phyloP scores from a whole-genome alignment of 352 stramenopile species.

The Phytophthora capsici region DNA sequence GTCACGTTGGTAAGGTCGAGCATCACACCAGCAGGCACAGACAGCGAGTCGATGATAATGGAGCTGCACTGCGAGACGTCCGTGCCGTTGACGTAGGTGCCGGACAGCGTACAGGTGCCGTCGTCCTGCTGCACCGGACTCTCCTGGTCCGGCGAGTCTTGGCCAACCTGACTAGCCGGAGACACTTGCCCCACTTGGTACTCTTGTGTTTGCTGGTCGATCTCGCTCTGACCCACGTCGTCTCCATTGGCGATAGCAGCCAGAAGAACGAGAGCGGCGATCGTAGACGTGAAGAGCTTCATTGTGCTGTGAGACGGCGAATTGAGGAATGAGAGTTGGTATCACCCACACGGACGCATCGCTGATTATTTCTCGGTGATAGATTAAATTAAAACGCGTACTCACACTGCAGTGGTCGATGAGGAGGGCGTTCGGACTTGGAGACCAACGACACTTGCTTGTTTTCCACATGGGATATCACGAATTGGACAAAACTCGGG shows the following conservation, averaged over 20 bases:
- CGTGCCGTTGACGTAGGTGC: slow-evolving; percentile 29
- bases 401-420: neutral
- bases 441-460: slow-evolving; percentile 6
- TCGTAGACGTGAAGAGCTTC: slow-evolving; percentile 4
- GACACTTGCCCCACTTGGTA: slow-evolving; percentile 8
- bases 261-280: slow-evolving; percentile 14
- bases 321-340: slow-evolving; percentile 10
- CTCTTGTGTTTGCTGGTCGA: neutral
- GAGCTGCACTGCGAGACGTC: slow-evolving; percentile 35
- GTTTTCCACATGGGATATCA: slow-evolving; percentile 13
- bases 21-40: slow-evolving; percentile 15
- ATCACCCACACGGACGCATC: neutral
- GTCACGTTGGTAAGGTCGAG: slow-evolving; percentile 34
- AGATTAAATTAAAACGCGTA: neutral
- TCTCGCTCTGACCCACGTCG: slow-evolving; percentile 9
- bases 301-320: neutral
- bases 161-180: slow-evolving; percentile 11
- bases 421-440: too few species aligned
- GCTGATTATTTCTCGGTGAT: slow-evolving; percentile 10
- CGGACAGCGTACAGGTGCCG: slow-evolving; percentile 23
- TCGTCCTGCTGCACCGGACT: neutral
- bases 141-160: neutral
- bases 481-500: slow-evolving; percentile 14
- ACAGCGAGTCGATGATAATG: slow-evolving; percentile 27
- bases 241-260: neutral